These are phyloP conservation scores for Castanospermum australe DNA, from an alignment of 306 rosid genomes.

Conservation along the genomic window DNA sequence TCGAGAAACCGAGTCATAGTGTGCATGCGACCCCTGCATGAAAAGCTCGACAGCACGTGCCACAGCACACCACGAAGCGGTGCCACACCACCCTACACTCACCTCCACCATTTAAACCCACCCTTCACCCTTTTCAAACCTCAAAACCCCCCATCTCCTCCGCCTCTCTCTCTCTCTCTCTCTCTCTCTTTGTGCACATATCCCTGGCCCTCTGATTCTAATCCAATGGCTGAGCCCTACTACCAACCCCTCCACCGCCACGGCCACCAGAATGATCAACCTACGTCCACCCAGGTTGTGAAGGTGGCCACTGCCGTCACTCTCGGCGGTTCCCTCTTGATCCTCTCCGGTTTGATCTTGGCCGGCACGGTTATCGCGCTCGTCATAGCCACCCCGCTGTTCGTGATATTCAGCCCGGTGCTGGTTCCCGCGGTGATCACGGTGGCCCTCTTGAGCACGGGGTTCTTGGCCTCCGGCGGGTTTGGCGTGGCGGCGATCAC, in stretches of 20 bases:
- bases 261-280: background rate
- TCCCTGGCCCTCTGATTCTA: background rate
- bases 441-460: constrained; percentile 37
- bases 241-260: constrained; percentile 13
- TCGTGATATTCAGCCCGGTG: constrained; percentile 85
- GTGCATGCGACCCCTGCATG: constrained; percentile 74
- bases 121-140: background rate
- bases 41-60: constrained; percentile 54
- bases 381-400: constrained; percentile 59
- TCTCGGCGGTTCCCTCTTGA: constrained; percentile 61
- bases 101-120: constrained; percentile 13
- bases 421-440: constrained; percentile 63
- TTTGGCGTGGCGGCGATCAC: constrained; percentile 73
- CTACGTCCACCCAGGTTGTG: constrained; percentile 41
- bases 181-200: too few species aligned
- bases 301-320: constrained; percentile 66
- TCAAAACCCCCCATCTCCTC: background rate
- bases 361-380: constrained; percentile 58
- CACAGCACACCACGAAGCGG: constrained; percentile 2
- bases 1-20: background rate
- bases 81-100: constrained; percentile 38
- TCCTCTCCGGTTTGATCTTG: constrained; percentile 51
- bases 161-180: background rate
- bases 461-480: constrained; percentile 70
- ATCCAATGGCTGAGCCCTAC: constrained; percentile 50